Conservation (phyloP, 2,329 filamentous ascomycete genomes). For the Plectosphaerella plurivora region DNA sequence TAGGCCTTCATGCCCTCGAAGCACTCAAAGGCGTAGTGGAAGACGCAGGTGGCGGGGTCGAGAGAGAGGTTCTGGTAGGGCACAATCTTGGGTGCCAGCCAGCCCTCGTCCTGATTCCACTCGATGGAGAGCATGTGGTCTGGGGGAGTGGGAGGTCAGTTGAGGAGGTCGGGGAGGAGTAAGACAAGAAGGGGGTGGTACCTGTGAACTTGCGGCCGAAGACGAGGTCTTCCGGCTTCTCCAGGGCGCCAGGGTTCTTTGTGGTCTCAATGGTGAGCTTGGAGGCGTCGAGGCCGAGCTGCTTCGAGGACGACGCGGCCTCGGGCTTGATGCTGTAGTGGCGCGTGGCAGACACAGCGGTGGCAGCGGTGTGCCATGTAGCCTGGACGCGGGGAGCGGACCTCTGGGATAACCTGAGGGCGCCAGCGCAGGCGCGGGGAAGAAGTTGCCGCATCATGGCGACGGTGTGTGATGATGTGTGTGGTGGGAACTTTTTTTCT, state of each 20-base stretch:
- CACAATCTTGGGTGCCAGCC: conserved; percentile 76
- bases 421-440: conserved; percentile 30
- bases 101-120: conserved; percentile 83
- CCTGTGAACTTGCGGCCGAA: conserved; percentile 92
- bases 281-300: conserved; percentile 69
- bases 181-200: conserved; percentile 27
- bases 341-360: conserved; percentile 22
- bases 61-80: conserved; percentile 97
- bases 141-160: conserved; percentile 27
- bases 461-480: conserved; percentile 1
- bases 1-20: conserved; percentile 99
- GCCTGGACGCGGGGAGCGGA: conserved; percentile 24
- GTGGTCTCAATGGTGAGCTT: conserved; percentile 74
- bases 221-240: conserved; percentile 74
- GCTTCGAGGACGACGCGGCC: conserved; percentile 45
- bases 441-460: conserved; percentile 43
- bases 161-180: not conserved
- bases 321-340: conserved; percentile 50
- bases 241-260: conserved; percentile 66
- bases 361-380: conserved; percentile 25
- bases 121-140: conserved; percentile 97
- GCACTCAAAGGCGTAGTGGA: conserved; percentile 97
- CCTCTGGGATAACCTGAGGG: conserved; percentile 11
- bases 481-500: not conserved
- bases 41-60: conserved; percentile 92